Evolutionary conservation across 2,329 filamentous ascomycete species (phyloP).

Genomic region (Cladosporium sp.): DNA sequence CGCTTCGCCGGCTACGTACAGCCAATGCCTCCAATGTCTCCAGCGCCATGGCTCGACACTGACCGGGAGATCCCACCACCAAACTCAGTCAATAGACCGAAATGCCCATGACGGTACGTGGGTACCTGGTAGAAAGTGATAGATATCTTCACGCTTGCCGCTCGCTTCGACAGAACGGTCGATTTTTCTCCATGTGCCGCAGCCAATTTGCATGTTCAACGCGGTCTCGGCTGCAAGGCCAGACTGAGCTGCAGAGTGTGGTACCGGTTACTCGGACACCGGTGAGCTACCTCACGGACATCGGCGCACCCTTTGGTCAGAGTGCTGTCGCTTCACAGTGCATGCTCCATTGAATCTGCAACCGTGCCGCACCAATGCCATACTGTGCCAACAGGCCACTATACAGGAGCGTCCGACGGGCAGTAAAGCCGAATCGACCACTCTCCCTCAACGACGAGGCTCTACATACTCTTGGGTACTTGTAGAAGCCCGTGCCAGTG

Average conservation of each 20-base stretch:
- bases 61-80: constrained; percentile 1
- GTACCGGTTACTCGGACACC: constrained; percentile 8
- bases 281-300: neutral
- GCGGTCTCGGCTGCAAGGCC: constrained; percentile 2
- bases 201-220: neutral
- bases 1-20: neutral
- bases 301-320: neutral
- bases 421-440: neutral
- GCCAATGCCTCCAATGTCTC: neutral
- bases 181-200: neutral
- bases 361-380: neutral
- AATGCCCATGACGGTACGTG: neutral
- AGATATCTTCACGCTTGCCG: constrained; percentile 10
- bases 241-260: constrained; percentile 1
- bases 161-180: constrained; percentile 8
- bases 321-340: constrained; percentile 2
- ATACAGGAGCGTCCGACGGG: neutral
- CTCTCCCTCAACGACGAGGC: neutral
- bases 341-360: neutral
- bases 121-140: constrained; percentile 11
- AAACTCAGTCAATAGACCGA: neutral
- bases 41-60: neutral
- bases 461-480: neutral
- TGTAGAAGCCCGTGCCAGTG: neutral
- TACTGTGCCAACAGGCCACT: neutral